Base-by-base conservation (phyloP, 2,329 filamentous ascomycete genomes). In the Fonsecaea nubica region DNA sequence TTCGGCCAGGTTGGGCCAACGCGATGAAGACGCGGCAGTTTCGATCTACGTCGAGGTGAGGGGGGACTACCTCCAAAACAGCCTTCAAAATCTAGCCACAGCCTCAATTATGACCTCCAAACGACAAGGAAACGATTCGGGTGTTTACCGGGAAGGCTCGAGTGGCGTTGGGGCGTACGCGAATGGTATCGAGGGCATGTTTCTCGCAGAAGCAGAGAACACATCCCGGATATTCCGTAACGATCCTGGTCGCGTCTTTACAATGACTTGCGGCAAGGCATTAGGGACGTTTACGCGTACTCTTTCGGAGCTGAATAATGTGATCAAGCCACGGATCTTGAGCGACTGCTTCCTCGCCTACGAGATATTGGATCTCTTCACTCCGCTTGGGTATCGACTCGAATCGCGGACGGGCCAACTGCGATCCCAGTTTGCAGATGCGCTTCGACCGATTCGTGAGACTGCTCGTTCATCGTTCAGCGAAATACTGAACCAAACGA, bases 321-420 rank as follows among this genome's bases (percentile, higher is more conserved):
- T 97, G 75, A 93, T 98, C 78, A 93, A 93, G 76, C 82, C 86
- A 48, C 93, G 97, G 75, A 81, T 97, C 45, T 87, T 89, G 71
- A 97, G 92, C 0, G 95, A 99, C 77, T 98, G 94, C 78, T 98
- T 92, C 77, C 85, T 99, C 57, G 93, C 93, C 7, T 99, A 96
- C 77, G 95, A 99, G 76, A 92, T 98, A 36, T 92, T 96, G 36
- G 94, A 97, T 74, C 92, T 97, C 67, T 88, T 98, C 55, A 91
- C 92, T 0, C 86, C 86, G 12, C 84, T 97, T 56, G 93, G 92
- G 2, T 89, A 89, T 63, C 89, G 90, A 45, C 82, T 99, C 3
- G 94, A 97, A 69, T 86, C 87, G 4, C 89, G 90, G 68, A 96
- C 93, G 0, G 92, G 92, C 1, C 92, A 97, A 74, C 84, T 97